Percentiles rank a stretch among this genome's conserved stretches.
These are phyloP conservation scores for Leccinellum albellum DNA, from an alignment of 768 basidiomycete genomes.

Conservation along the genomic window DNA sequence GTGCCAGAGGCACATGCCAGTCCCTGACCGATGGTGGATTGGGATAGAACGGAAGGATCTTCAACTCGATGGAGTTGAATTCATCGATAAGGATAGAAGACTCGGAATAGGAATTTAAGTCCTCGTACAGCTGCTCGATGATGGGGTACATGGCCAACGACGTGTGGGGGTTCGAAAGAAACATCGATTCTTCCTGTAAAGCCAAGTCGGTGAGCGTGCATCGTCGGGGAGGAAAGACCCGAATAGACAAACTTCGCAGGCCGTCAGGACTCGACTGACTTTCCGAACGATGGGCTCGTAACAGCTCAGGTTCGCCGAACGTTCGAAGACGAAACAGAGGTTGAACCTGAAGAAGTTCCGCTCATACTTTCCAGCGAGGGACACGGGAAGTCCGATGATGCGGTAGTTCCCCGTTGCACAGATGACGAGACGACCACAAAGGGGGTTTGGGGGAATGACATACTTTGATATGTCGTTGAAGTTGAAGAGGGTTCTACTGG, in stretches of 20 bases:
- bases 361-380: slow-evolving; percentile 70
- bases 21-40: slow-evolving; percentile 88
- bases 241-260: slow-evolving; percentile 72
- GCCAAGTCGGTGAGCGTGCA: slow-evolving; percentile 2
- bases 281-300: slow-evolving; percentile 97
- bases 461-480: slow-evolving; percentile 92
- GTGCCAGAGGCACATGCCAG: slow-evolving; percentile 92
- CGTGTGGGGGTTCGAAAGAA: slow-evolving; percentile 72
- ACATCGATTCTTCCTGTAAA: slow-evolving; percentile 78
- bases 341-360: slow-evolving; percentile 93
- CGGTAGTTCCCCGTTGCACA: slow-evolving; percentile 79
- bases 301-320: slow-evolving; percentile 85
- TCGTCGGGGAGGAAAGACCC: background rate
- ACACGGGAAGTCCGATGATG: slow-evolving; percentile 89
- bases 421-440: slow-evolving; percentile 87
- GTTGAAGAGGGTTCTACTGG: slow-evolving; percentile 66
- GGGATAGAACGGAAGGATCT: slow-evolving; percentile 95
- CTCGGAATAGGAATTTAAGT: slow-evolving; percentile 95
- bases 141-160: slow-evolving; percentile 73
- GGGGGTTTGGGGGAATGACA: slow-evolving; percentile 81
- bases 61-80: slow-evolving; percentile 92
- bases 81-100: slow-evolving; percentile 88
- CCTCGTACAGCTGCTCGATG: slow-evolving; percentile 94
- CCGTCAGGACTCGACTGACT: slow-evolving; percentile 81
- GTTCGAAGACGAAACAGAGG: slow-evolving; percentile 93